Conservation (phyloP, 768 basidiomycete species). For the Mycena leptocephala region DNA sequence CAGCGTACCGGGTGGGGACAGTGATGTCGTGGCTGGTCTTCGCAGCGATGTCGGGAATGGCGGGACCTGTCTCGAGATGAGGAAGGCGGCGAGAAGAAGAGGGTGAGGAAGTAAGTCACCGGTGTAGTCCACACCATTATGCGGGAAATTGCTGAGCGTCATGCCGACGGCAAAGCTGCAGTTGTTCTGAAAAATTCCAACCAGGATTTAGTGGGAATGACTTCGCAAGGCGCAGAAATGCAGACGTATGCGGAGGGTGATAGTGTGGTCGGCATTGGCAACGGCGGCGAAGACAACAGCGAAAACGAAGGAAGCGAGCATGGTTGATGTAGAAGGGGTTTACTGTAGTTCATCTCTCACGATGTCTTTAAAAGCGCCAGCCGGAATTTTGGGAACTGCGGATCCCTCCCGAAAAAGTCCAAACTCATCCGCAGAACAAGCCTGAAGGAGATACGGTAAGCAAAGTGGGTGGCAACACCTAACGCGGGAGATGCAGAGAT, state of each 20-base stretch:
- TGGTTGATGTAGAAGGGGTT: neutral
- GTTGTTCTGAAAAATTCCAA: too few relatives aligned
- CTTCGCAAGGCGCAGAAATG: too few relatives aligned
- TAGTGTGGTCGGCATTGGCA: too few relatives aligned
- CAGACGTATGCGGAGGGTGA: too few relatives aligned
- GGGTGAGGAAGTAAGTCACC: neutral
- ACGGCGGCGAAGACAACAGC: too few relatives aligned
- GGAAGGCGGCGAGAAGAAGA: neutral
- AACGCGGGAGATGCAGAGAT: too few relatives aligned
- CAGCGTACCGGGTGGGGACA: constrained; percentile 3
- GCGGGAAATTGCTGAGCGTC: constrained; percentile 24
- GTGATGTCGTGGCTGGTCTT: neutral
- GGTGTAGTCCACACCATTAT: constrained; percentile 18
- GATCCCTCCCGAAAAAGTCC: neutral
- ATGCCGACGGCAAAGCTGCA: constrained; percentile 11
- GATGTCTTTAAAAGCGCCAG: neutral
- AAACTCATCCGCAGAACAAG: neutral
- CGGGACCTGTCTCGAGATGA: too few relatives aligned
- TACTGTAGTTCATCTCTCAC: neutral
- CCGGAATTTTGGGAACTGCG: neutral
- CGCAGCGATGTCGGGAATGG: too few relatives aligned
- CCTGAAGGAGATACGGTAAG: too few relatives aligned
- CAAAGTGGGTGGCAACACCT: too few relatives aligned
- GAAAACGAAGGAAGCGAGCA: too few relatives aligned
- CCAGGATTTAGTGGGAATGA: too few relatives aligned